Evolutionary conservation across 306 rosid genomes (phyloP).

Genomic region (Cucurbita maxima): DNA sequence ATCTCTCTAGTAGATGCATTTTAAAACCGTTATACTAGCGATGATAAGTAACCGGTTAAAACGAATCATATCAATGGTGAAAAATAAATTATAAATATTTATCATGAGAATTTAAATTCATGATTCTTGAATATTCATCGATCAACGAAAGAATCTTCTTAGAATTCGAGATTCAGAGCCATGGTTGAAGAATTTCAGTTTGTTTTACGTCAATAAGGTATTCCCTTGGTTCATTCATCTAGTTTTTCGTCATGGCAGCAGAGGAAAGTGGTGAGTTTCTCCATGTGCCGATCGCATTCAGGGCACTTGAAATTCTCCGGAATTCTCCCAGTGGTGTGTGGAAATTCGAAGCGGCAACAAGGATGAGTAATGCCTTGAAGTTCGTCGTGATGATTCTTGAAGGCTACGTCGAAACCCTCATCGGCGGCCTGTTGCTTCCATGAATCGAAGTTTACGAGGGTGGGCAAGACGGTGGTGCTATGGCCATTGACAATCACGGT

Average conservation of each 20-base stretch:
- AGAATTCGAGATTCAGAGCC: neutral
- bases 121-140: neutral
- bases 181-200: neutral
- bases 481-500: conserved; percentile 30
- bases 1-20: too few species aligned
- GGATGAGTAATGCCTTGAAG: conserved; percentile 14
- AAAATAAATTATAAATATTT: neutral
- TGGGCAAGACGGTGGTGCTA: conserved; percentile 13
- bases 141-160: neutral
- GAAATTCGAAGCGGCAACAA: conserved; percentile 8
- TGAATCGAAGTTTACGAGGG: conserved; percentile 26
- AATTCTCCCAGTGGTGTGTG: conserved; percentile 1
- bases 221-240: neutral
- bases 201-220: neutral
- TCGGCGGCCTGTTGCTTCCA: conserved; percentile 24
- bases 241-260: conserved; percentile 36
- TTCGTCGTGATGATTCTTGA: conserved; percentile 14
- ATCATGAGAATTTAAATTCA: neutral
- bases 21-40: too few species aligned
- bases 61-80: too few species aligned
- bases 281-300: conserved; percentile 23
- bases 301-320: conserved; percentile 7
- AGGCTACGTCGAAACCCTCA: conserved; percentile 29
- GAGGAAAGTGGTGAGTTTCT: conserved; percentile 34
- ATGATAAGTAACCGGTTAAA: too few species aligned